Evolutionary conservation across 768 basidiomycete genomes (phyloP).

Genomic region (Leccinum sublutescens): DNA sequence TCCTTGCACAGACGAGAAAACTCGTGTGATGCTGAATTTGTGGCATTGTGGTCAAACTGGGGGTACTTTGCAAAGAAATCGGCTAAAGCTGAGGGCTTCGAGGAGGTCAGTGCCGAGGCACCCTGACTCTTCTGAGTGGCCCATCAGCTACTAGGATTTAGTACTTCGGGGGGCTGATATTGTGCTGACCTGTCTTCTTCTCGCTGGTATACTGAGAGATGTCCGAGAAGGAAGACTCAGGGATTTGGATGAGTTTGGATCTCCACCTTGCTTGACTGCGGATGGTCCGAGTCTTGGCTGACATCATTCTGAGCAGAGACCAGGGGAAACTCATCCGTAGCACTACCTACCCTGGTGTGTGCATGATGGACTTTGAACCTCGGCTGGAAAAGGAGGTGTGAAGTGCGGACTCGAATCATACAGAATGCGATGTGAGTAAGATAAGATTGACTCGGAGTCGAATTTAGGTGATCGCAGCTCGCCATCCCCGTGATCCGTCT

Average conservation of each 20-base stretch:
- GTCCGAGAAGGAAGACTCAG: background rate
- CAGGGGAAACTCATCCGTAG: background rate
- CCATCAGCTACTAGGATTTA: background rate
- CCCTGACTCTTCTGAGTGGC: background rate
- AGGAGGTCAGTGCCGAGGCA: background rate
- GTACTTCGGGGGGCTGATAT: background rate
- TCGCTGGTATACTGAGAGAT: background rate
- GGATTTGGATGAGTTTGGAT: background rate
- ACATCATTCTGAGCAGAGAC: background rate
- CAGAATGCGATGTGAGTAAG: background rate
- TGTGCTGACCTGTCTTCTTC: background rate
- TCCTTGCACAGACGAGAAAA: conserved; percentile 15
- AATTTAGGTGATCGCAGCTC: too few species aligned
- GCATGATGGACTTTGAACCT: background rate
- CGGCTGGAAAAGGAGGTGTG: background rate
- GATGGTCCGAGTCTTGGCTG: conserved; percentile 2
- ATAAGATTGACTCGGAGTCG: background rate
- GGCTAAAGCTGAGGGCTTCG: background rate
- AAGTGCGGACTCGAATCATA: background rate
- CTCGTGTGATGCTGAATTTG: conserved; percentile 3
- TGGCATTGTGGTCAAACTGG: background rate
- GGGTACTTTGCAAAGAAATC: background rate
- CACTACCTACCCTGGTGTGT: background rate
- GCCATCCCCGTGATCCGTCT: background rate
- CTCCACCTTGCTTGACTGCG: background rate